Evolutionary conservation across 139 green algal species (phyloP).

Genomic region (Trebouxia sp.): DNA sequence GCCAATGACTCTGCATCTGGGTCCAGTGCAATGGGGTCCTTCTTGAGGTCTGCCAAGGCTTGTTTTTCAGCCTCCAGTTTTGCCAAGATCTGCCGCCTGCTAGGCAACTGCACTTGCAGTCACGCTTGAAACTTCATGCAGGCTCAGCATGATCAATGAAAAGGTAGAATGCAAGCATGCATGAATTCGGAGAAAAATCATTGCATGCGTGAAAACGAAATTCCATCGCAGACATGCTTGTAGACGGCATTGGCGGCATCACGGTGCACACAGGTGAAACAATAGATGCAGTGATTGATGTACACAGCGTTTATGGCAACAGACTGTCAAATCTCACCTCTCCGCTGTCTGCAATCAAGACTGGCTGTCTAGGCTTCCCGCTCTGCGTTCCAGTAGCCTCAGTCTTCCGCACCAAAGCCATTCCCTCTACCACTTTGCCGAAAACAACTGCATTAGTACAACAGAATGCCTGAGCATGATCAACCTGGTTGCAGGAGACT

Average conservation of each 20-base stretch:
- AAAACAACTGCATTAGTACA: slow-evolving; percentile 76
- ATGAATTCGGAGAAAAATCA: too few species aligned
- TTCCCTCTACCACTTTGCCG: slow-evolving; percentile 82
- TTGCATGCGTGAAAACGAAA: too few species aligned
- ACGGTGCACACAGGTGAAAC: too few species aligned
- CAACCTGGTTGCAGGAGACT: neutral
- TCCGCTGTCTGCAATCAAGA: slow-evolving; percentile 65
- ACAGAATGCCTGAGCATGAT: neutral
- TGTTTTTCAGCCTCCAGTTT: slow-evolving; percentile 48
- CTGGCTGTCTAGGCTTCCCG: slow-evolving; percentile 53
- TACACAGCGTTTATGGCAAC: neutral
- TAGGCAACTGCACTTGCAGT: slow-evolving; percentile 63
- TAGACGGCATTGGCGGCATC: too few species aligned
- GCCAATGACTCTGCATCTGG: slow-evolving; percentile 60
- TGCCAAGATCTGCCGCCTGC: slow-evolving; percentile 68
- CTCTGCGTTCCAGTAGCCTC: slow-evolving; percentile 65
- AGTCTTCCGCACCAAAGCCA: slow-evolving; percentile 75
- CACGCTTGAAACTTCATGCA: neutral
- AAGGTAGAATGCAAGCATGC: neutral
- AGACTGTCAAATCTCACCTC: slow-evolving; percentile 40
- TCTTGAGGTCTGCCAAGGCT: slow-evolving; percentile 61
- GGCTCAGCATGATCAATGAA: neutral
- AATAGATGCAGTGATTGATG: neutral
- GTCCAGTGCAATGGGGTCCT: slow-evolving; percentile 57
- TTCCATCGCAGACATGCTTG: too few species aligned